These are phyloP conservation scores for Globisporangium orthogonon DNA, from an alignment of 352 stramenopile genomes.

Conservation along the genomic window DNA sequence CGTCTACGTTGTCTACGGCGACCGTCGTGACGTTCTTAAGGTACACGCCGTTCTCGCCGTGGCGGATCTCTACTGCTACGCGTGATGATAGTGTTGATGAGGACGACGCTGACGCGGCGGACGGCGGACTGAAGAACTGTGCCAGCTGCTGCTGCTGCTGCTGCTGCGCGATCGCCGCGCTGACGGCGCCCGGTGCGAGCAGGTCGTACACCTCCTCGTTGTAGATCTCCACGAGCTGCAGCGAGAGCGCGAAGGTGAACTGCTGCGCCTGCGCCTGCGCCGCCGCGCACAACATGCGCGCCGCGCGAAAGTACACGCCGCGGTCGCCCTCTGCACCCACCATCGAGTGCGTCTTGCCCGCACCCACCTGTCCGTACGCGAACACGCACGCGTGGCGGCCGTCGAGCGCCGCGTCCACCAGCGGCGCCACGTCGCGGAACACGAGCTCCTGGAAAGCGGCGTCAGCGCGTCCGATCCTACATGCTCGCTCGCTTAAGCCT, in stretches of 20 bases:
- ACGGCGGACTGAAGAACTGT: conserved; percentile 11
- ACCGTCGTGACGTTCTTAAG: conserved; percentile 58
- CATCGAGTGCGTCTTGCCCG: conserved; percentile 36
- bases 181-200: conserved; percentile 15
- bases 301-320: conserved; percentile 38
- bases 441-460: conserved; percentile 68
- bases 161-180: neutral
- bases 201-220: conserved; percentile 86
- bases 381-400: conserved; percentile 94
- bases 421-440: conserved; percentile 89
- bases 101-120: conserved; percentile 1
- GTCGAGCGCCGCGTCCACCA: conserved; percentile 86
- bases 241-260: conserved; percentile 36
- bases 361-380: conserved; percentile 89
- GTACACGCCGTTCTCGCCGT: conserved; percentile 60
- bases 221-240: conserved; percentile 83
- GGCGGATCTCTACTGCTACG: conserved; percentile 56
- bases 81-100: conserved; percentile 1
- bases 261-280: conserved; percentile 33
- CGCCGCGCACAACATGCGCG: conserved; percentile 35
- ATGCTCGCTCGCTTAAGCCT: conserved; percentile 15
- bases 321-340: conserved; percentile 18
- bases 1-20: conserved; percentile 20
- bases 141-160: conserved; percentile 1
- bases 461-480: conserved; percentile 11